Percentiles rank a stretch among this genome's conserved stretches.
Evolutionary conservation across 2,329 filamentous ascomycete species (phyloP).

Genomic region (Trichoderma atroviride): DNA sequence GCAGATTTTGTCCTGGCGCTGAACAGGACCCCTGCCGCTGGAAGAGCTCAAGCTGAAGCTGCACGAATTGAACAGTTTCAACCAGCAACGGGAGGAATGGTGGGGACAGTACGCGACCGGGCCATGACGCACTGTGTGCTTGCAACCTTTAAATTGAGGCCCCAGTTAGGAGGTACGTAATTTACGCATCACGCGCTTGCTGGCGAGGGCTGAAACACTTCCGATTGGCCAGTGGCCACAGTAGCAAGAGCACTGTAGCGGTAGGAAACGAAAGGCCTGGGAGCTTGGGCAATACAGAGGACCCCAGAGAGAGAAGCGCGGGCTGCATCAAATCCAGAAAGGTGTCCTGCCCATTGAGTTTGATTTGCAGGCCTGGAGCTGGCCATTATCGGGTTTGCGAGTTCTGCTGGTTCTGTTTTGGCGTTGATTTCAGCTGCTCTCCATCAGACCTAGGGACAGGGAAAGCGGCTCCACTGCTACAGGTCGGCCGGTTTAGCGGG

Average conservation of each 20-base stretch:
- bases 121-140: background rate
- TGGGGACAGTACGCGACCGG: background rate
- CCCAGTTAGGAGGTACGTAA: constrained; percentile 25
- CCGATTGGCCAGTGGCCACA: constrained; percentile 11
- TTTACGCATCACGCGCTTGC: constrained; percentile 28
- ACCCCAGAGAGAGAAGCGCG: background rate
- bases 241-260: background rate
- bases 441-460: background rate
- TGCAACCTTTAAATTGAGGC: constrained; percentile 12
- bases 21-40: constrained; percentile 7
- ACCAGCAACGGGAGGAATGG: constrained; percentile 5
- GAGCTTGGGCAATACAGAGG: background rate
- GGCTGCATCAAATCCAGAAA: constrained; percentile 3
- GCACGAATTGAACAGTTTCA: background rate
- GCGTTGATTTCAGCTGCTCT: background rate
- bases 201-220: constrained; percentile 19
- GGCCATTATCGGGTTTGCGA: background rate
- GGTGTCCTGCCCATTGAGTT: constrained; percentile 2
- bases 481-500: constrained; percentile 1
- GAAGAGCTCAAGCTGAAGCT: constrained; percentile 22
- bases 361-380: background rate
- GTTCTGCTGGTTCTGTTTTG: background rate
- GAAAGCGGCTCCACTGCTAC: background rate
- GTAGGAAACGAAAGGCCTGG: too few relatives aligned
- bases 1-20: constrained; percentile 1